A percentile compares a stretch with the other conserved stretches of the same genome.
These are phyloP conservation scores for Aureobasidium namibiae DNA, from an alignment of 2,329 filamentous ascomycete genomes.

Conservation along the genomic window DNA sequence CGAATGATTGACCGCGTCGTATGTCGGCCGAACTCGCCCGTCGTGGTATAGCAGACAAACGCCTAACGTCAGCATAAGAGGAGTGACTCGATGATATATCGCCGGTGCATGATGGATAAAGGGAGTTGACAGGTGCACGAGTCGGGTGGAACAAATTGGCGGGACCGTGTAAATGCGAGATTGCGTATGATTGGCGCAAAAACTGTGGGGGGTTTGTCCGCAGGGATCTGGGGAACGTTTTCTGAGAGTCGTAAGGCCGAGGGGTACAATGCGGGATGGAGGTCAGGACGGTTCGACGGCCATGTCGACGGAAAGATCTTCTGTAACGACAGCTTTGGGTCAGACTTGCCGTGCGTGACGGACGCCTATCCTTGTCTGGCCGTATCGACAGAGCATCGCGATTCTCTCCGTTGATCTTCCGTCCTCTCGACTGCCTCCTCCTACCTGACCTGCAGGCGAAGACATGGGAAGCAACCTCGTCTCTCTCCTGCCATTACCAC, in stretches of 20 bases:
- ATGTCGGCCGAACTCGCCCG: neutral
- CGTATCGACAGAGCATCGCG: neutral
- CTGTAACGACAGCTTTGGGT: neutral
- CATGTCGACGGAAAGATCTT: conserved; percentile 3
- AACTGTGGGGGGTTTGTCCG: conserved; percentile 1
- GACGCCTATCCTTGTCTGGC: neutral
- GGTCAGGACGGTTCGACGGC: neutral
- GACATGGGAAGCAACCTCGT: neutral
- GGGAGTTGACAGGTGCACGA: neutral
- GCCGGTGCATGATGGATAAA: neutral
- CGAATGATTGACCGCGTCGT: neutral
- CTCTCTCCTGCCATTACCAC: neutral
- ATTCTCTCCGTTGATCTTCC: conserved; percentile 11
- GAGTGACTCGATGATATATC: neutral
- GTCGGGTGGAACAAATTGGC: neutral
- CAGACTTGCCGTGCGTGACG: neutral
- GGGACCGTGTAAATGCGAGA: conserved; percentile 4
- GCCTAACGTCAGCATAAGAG: neutral
- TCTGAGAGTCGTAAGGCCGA: neutral
- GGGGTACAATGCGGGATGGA: conserved; percentile 8
- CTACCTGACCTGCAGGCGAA: neutral
- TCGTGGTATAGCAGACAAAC: neutral
- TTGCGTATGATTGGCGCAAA: conserved; percentile 11
- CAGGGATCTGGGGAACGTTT: conserved; percentile 4
- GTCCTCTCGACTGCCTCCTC: conserved; percentile 3